Evolutionary conservation across 148 eudicot genomes (phyloP), one percentile per base, ranked within the genome.

Genomic region (Rhododendron henanense): DNA sequence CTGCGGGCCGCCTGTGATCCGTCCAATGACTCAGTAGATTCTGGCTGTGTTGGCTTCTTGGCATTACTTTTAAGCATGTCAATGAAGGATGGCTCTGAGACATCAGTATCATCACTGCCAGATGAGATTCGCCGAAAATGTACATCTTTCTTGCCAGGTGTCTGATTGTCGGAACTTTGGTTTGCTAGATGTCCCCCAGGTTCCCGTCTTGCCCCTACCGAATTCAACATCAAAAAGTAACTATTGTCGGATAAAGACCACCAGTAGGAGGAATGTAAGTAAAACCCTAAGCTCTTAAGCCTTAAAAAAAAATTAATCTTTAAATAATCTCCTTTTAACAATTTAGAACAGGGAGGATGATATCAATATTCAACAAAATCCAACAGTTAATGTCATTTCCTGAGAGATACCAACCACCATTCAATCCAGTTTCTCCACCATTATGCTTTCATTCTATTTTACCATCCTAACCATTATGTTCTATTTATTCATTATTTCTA

Each of bases 31-130:
- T 94, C 99, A 69, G 87, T 86, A 50, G 82, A 85, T 65, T 94
- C 95, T 0, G 92, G 88, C 55, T 90, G 94, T 31, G 91, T 87
- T 10, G 92, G 93, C 88, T 95, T 95, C 89, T 91, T 93, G 23
- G 92, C 89, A 86, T 90, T 95, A 87, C 96, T 96, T 86, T 90
- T 96, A 55, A 97, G 88, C 98, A 97, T 95, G 92, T 97, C 98
- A 69, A 95, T 91, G 88, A 95, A 97, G 57, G 94, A 93, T 21
- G 97, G 90, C 87, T 94, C 99, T 48, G 94, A 88, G 4, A 94
- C 94, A 87, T 97, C 98, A 10, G 94, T 71, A 71, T 71, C 91
- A 87, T 95, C 99, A 51, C 93, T 88, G 82, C 89, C 91, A 59
- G 98, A 95, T 61, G 94, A 93, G 65, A 94, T 92, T 53, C 96